Base-by-base conservation (phyloP, 2,329 filamentous ascomycete species). In the Arthroderma sp. region DNA sequence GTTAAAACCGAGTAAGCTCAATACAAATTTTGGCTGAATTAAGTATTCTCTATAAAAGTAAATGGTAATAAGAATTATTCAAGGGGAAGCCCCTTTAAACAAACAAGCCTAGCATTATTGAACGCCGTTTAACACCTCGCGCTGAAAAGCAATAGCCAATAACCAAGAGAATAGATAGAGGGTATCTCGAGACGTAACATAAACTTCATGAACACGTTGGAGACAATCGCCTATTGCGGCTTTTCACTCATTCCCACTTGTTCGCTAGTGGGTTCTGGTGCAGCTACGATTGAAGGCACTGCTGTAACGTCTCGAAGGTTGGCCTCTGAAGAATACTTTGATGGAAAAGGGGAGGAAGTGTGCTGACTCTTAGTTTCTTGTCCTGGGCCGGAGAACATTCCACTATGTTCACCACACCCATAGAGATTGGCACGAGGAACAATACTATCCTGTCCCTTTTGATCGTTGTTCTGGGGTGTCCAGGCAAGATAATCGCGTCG, bases 361-460 rank as follows among this genome's bases (percentile, higher is more conserved):
- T 25, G 28, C 17, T 51, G 31, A 17, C 38, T 33, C 17, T 51
- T 51, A 15, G 11, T 17, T 37, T 56, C 35, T 43, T 35, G 41
- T 33, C 9, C 41, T 2, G 44, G 9, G 9, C 17, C 38, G 9
- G 41, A 72, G 28, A 84, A 67, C 70, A 72, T 83, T 64, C 82
- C 78, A 63, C 76, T 79, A 71, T 84, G 82, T 62, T 81, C 76
- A 15, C 73, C 70, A 60, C 81, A 82, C 33, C 80, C 82, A 67
- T 84, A 81, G 57, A 82, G 77, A 31, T 83, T 77, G 44, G 77
- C 76, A 57, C 79, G 77, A 2, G 81, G 79, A 56, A 84, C 76
- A 25, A 77, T 67, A 66, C 78, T 75, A 61, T 80, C 79, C 35
- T 75, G 71, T 53, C 74, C 71, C 19, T 65, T 66, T 60, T 73